phyloP scores from a whole-genome alignment of 2,329 filamentous ascomycete species.

The Thelonectria blattea region DNA sequence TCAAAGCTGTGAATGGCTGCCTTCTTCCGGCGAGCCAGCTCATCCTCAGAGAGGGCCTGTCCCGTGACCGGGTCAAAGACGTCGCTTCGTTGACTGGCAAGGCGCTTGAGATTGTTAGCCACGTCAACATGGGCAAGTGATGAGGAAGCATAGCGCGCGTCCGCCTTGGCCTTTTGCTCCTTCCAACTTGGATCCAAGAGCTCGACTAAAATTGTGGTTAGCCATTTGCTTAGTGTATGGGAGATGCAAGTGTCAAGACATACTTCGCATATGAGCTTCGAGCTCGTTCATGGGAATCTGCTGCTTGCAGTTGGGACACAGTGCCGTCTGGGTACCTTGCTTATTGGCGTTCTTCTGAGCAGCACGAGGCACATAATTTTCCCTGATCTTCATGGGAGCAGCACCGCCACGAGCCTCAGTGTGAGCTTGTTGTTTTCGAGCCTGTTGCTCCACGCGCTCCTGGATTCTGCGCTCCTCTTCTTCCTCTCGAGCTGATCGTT shows the following conservation, averaged over 20 bases:
- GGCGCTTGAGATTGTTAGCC: conserved; percentile 92
- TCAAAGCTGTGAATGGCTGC: conserved; percentile 71
- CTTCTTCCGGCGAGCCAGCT: conserved; percentile 76
- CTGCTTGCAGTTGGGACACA: conserved; percentile 94
- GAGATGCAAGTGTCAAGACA: conserved; percentile 35
- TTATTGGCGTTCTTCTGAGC: conserved; percentile 73
- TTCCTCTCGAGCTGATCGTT: conserved; percentile 57
- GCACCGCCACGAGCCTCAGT: conserved; percentile 74
- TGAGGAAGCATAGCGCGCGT: conserved; percentile 82
- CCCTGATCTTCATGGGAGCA: conserved; percentile 85
- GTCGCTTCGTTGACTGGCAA: conserved; percentile 86
- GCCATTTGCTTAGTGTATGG: conserved; percentile 16
- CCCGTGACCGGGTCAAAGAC: conserved; percentile 81
- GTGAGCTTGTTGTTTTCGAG: conserved; percentile 76
- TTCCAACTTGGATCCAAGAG: conserved; percentile 94
- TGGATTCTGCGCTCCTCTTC: conserved; percentile 69
- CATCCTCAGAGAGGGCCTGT: conserved; percentile 73
- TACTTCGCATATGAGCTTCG: conserved; percentile 89
- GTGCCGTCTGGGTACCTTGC: conserved; percentile 68
- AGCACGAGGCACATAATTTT: conserved; percentile 89
- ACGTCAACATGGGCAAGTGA: conserved; percentile 88
- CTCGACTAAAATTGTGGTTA: conserved; percentile 69
- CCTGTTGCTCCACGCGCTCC: conserved; percentile 65
- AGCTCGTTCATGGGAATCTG: conserved; percentile 86
- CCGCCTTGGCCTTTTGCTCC: conserved; percentile 89